Base-by-base conservation (phyloP, 208 protist species). In the Herpetomonas samuelpessoai region DNA sequence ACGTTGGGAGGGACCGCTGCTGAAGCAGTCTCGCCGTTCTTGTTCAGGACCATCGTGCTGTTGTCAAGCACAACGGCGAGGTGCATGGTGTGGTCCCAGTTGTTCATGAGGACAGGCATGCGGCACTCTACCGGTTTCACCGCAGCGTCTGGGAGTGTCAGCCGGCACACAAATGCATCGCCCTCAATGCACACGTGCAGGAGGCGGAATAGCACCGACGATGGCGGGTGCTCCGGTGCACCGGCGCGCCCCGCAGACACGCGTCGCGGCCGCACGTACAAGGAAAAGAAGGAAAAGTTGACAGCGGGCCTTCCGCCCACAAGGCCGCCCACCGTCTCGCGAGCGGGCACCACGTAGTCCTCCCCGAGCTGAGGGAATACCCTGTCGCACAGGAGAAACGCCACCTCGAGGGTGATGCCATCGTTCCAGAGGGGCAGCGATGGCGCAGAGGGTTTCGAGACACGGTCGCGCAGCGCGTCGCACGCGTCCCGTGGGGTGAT, bases 71-170 rank as follows among this genome's bases (percentile, higher is more conserved):
- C 68, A n/a, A 80, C 66, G 0, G 76, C 59, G 16, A 90, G 41
- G 56, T 90, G 61, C 54, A 82, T 65, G 63, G 76, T 85, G 51
- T 50, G 61, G 57, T 86, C 74, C 74, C 70, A 83, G 48, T 90
- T 76, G 26, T 67, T 63, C 19, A 53, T 41, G 18, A 51, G 25
- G 19, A 81, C 21, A 9, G 53, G 35, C 6, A 58, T 12, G 3
- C 57, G 45, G 55, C 59, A 66, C 61, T 59, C 30, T 3, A 63
- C 10, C 2, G 45, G 12, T 16, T 44, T 16, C 16, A 26, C n/a
- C 19, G 26, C 7, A 29, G 35, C 46, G 9, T 12, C 57, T 21
- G 46, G 31, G 26, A 53, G n/a, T 18, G 21, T 14, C 2, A 78
- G 14, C 50, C 27, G 28, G 51, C 69, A 70, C 14, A 51, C 53